A percentile compares a stretch with the other conserved stretches of the same genome.
phyloP scores from a whole-genome alignment of 2,329 filamentous ascomycete species.

The Trichoderma sp. region DNA sequence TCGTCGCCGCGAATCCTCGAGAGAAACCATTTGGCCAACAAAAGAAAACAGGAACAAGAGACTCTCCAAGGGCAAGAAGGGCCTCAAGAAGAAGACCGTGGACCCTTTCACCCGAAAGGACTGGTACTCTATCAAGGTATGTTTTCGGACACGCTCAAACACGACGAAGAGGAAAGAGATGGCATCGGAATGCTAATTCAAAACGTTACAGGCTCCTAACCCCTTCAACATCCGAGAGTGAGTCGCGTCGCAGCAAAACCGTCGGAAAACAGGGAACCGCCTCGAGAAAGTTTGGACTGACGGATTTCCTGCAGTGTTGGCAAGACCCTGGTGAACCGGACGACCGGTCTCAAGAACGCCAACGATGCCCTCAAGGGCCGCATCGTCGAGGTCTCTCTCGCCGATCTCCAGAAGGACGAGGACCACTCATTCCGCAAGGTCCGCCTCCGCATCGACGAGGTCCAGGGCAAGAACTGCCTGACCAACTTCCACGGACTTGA shows the following conservation, averaged over 20 bases:
- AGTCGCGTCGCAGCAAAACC: slow-evolving; percentile 45
- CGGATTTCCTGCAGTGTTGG: slow-evolving; percentile 71
- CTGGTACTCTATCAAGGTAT: slow-evolving; percentile 96
- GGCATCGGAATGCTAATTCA: slow-evolving; percentile 4
- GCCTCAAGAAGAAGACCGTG: slow-evolving; percentile 98
- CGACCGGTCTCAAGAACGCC: slow-evolving; percentile 99
- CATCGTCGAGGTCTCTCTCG: slow-evolving; percentile 98
- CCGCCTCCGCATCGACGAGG: slow-evolving; percentile 97
- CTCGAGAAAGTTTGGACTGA: slow-evolving; percentile 18
- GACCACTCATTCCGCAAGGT: slow-evolving; percentile 99
- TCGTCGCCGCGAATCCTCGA: slow-evolving; percentile 13
- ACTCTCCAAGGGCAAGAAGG: slow-evolving; percentile 99
- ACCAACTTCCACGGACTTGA: slow-evolving; percentile 99
- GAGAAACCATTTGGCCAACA: slow-evolving; percentile 12
- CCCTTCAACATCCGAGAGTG: slow-evolving; percentile 98
- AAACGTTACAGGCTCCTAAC: slow-evolving; percentile 72
- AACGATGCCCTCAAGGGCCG: slow-evolving; percentile 99
- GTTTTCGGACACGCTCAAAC: slow-evolving; percentile 31
- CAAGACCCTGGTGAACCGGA: slow-evolving; percentile 99
- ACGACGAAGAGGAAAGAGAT: background rate
- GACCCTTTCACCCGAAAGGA: slow-evolving; percentile 99
- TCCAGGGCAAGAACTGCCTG: slow-evolving; percentile 99
- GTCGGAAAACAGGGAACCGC: background rate
- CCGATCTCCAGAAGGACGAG: slow-evolving; percentile 99
- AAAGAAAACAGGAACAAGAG: slow-evolving; percentile 83